A percentile compares a stretch with the other conserved stretches of the same genome.
Conservation (phyloP, 1,284 basidiomycete genomes). For the Apiotrichum gamsii region DNA sequence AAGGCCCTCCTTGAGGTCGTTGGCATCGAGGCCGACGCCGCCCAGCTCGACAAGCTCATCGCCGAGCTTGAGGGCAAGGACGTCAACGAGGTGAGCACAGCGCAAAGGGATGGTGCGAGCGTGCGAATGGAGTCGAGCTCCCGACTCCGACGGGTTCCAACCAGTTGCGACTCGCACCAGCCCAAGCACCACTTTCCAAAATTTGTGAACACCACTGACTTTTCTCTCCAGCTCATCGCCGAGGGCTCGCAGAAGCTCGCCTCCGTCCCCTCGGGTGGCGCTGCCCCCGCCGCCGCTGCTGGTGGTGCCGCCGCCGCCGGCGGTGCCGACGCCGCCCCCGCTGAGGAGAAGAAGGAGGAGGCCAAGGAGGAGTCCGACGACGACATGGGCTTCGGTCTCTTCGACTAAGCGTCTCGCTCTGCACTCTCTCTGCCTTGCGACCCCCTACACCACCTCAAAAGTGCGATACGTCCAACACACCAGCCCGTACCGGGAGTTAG, state of each 20-base stretch:
- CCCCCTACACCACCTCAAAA: no score
- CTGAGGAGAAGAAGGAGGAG: constrained; percentile 63
- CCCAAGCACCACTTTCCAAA: background rate
- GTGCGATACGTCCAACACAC: no score
- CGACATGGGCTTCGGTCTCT: constrained; percentile 73
- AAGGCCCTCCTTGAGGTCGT: constrained; percentile 81
- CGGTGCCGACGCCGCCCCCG: constrained; percentile 59
- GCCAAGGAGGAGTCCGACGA: constrained; percentile 48
- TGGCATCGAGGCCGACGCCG: constrained; percentile 82
- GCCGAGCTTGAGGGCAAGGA: constrained; percentile 91
- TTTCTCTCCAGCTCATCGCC: constrained; percentile 69
- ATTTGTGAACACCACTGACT: constrained; percentile 1
- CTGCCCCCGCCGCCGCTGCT: constrained; percentile 41
- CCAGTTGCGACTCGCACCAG: no score
- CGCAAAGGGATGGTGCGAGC: no score
- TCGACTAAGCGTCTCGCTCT: constrained; percentile 61
- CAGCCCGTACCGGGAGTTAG: no score
- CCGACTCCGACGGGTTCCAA: no score
- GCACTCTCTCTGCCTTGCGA: background rate
- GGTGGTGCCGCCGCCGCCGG: constrained; percentile 49
- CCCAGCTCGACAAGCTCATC: constrained; percentile 77
- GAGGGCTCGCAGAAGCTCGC: constrained; percentile 90
- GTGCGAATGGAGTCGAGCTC: no score
- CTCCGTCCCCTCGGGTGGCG: constrained; percentile 60
- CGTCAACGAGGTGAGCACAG: constrained; percentile 61